Evolutionary conservation across 2,329 filamentous ascomycete species (phyloP).

Genomic region (Pseudopithomyces maydicus): DNA sequence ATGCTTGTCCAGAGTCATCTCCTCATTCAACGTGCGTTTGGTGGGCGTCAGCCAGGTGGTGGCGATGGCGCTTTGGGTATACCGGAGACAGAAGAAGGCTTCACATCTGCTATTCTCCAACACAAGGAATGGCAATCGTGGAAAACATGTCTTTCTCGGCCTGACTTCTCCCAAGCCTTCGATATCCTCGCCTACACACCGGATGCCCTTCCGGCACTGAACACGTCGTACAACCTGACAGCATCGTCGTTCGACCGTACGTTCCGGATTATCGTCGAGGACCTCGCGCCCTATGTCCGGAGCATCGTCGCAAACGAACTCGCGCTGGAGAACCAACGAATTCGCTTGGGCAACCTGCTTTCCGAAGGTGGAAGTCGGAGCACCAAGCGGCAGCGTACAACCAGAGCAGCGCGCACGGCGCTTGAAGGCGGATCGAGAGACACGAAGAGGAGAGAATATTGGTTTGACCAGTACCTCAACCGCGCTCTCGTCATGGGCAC

Average conservation of each 20-base stretch:
- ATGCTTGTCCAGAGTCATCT: conserved; percentile 37
- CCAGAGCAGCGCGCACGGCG: conserved; percentile 75
- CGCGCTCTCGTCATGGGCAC: conserved; percentile 69
- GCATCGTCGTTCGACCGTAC: conserved; percentile 79
- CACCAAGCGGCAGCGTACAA: conserved; percentile 69
- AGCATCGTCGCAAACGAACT: conserved; percentile 79
- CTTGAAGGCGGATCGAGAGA: conserved; percentile 74
- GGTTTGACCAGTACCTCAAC: conserved; percentile 70
- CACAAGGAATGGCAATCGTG: conserved; percentile 23
- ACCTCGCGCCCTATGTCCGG: conserved; percentile 90
- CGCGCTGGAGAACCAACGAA: conserved; percentile 69
- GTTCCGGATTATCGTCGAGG: conserved; percentile 67
- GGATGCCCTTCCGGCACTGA: conserved; percentile 32
- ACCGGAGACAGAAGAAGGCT: conserved; percentile 19
- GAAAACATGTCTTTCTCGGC: conserved; percentile 34
- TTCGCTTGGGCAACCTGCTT: conserved; percentile 65
- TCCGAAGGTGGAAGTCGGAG: conserved; percentile 58
- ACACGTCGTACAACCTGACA: conserved; percentile 56
- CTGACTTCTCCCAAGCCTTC: conserved; percentile 55
- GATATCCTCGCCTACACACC: conserved; percentile 54
- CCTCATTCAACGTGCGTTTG: conserved; percentile 21
- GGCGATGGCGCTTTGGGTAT: conserved; percentile 1
- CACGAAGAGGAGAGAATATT: conserved; percentile 70
- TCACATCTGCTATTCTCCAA: conserved; percentile 37
- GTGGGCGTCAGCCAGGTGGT: not conserved